Evolutionary conservation across 2,329 filamentous ascomycete genomes (phyloP), one percentile per base, ranked within the genome.

Genomic region (Pseudogymnoascus sp.): DNA sequence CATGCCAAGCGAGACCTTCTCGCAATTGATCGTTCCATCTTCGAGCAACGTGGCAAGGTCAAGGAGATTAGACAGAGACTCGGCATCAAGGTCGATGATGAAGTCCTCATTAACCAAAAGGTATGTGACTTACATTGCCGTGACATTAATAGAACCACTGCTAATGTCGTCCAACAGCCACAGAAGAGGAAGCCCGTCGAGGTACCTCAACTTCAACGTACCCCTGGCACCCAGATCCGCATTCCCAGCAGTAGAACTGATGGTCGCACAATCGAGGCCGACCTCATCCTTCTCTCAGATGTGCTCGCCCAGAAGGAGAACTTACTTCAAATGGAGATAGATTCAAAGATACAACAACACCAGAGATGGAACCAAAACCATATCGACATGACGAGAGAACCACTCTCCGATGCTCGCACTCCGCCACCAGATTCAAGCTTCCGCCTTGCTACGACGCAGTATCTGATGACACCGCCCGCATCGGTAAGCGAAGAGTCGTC

Each of bases 61-160:
- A 95, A 95, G 78, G 85, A 92, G 65, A 85, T 88, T 73, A 97
- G 97, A 79, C 79, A 89, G 70, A 88, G 88, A 69, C 82, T 96
- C 65, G 85, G 87, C 67, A 92, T 97, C 78, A 95, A 94, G 75
- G 86, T 84, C 66, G 89, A 95, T 69, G 94, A 97, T 69, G 92
- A 97, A 68, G 91, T 96, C 71, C 82, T 96, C 69, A 86, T 96
- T 76, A 95, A 95, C 75, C 89, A 94, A 73, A 95, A 94, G 83
- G 89, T 92, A 78, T 73, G 81, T 71, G 62, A 69, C 58, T 18
- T 38, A 63, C 30, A 60, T 62, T 61, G 34, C 10, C 65, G 74
- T 71, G 71, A 72, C 57, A 67, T 71, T 30, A 72, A 75, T 63
- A 67, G 61, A 65, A 67, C 67, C 71, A 39, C n/a, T 35, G 34